Conservation (phyloP, 805 yeast genomes). For the Kregervanrija delftensis region DNA sequence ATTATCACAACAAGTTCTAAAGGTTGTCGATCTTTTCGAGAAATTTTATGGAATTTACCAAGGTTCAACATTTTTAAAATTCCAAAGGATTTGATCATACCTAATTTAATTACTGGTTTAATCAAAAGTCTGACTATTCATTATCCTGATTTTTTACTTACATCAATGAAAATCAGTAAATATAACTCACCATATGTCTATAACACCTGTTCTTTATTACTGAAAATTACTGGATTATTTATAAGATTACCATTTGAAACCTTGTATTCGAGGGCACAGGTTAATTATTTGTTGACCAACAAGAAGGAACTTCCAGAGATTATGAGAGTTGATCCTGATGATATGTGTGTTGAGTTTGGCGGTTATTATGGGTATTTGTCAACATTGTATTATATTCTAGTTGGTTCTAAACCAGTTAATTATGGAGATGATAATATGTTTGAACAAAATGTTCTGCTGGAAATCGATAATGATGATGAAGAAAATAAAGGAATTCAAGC, state of each 20-base stretch:
- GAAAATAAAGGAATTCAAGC: conserved; percentile 41
- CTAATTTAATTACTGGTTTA: conserved; percentile 41
- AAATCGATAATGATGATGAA: conserved; percentile 29
- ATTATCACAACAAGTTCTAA: conserved; percentile 48
- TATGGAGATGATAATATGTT: conserved; percentile 16
- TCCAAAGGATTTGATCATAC: conserved; percentile 56
- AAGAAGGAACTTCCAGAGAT: conserved; percentile 30
- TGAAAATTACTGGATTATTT: conserved; percentile 63
- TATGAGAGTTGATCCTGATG: conserved; percentile 38
- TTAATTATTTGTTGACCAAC: conserved; percentile 45
- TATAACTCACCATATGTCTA: conserved; percentile 55
- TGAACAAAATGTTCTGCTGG: conserved; percentile 18
- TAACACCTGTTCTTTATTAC: conserved; percentile 49
- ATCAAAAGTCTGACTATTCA: conserved; percentile 23
- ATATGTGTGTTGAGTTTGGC: conserved; percentile 53
- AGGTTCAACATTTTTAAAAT: conserved; percentile 32
- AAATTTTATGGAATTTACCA: conserved; percentile 48
- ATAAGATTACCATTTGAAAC: conserved; percentile 85
- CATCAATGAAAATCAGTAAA: conserved; percentile 59
- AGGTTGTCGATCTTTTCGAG: conserved; percentile 61
- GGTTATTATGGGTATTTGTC: conserved; percentile 49
- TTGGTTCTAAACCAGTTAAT: conserved; percentile 28
- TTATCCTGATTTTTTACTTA: conserved; percentile 47
- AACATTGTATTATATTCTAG: conserved; percentile 42
- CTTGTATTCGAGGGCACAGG: conserved; percentile 75